Base-by-base conservation (phyloP, 345 rosid species). In the Camelina hispida region DNA sequence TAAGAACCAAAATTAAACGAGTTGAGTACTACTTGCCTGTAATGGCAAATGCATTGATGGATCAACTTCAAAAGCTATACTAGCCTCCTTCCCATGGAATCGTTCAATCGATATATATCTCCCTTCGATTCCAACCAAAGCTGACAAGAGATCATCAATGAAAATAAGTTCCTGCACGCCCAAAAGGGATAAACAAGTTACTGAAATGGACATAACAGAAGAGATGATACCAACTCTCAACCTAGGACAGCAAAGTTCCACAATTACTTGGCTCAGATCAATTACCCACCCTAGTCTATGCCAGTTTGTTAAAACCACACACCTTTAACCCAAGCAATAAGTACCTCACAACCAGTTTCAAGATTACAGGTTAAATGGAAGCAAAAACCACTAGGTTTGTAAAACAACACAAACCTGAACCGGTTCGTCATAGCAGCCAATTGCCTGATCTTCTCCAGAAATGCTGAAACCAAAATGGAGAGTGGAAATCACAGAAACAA, bases 101-200 rank as follows among this genome's bases (percentile, higher is more conserved):
- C 86, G 74, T 67, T 69, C 89, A 66, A 92, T 90, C 18, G 92
- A 95, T 76, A 92, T 86, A 73, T 90, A 90, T 37, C 89, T 80
- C 69, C 99, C 99, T 85, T 95, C 99, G 73, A 90, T 84, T 78
- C 97, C 99, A 72, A 90, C 93, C 92, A 95, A 81, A 40, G 92
- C 97, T 76, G 87, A 89, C 61, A 95, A 79, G 72, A 92, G 87
- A 83, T 95, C 99, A 72, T 95, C 97, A 59, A 92, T 85, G 81
- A 91, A 91, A 22, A 95, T 81, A 56, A 95, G 93, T 78, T 95
- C 99, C 99, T 95, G 75, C 35, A 71, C 23, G 61, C 60, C 76
- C 76, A 80, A 70, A 73, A 48, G 48, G 66, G 25, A 9, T 20
- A 1, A 72, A 25, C 48, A 16, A n/a, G 7, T 71, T 20, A 59